These are phyloP conservation scores for Talaromyces islandicus DNA, from an alignment of 2,329 filamentous ascomycete genomes.

Conservation along the genomic window DNA sequence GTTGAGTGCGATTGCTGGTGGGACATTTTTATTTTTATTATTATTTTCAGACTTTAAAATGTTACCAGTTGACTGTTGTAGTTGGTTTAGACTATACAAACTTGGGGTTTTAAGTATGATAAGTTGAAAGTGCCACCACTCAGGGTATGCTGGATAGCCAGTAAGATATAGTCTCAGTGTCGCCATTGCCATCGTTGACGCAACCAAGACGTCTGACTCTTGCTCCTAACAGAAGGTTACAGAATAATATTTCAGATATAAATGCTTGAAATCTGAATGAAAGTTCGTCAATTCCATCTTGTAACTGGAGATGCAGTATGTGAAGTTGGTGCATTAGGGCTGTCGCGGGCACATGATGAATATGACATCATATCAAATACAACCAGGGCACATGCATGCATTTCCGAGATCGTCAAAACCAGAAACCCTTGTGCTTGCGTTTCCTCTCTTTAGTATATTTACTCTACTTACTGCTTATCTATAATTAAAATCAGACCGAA, in stretches of 20 bases:
- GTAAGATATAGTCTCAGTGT: not conserved
- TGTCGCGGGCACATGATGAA: not conserved
- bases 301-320: not conserved
- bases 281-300: not conserved
- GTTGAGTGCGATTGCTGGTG: constrained; percentile 1
- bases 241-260: not conserved
- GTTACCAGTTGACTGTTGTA: not conserved
- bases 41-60: not conserved
- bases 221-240: not conserved
- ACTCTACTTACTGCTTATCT: too few species aligned
- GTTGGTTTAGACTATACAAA: not conserved
- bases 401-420: too few species aligned
- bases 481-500: too few species aligned
- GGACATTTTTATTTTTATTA: too few species aligned
- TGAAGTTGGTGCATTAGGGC: not conserved
- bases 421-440: too few species aligned
- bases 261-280: not conserved
- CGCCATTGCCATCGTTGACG: not conserved
- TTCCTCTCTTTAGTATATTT: too few species aligned
- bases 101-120: not conserved
- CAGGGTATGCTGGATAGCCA: not conserved
- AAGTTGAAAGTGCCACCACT: not conserved
- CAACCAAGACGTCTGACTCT: not conserved
- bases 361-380: not conserved
- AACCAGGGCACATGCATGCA: not conserved